Percentiles rank a stretch among this genome's conserved stretches.
Conservation (phyloP, 768 basidiomycete genomes). For the Fistulinella prunicolor region DNA sequence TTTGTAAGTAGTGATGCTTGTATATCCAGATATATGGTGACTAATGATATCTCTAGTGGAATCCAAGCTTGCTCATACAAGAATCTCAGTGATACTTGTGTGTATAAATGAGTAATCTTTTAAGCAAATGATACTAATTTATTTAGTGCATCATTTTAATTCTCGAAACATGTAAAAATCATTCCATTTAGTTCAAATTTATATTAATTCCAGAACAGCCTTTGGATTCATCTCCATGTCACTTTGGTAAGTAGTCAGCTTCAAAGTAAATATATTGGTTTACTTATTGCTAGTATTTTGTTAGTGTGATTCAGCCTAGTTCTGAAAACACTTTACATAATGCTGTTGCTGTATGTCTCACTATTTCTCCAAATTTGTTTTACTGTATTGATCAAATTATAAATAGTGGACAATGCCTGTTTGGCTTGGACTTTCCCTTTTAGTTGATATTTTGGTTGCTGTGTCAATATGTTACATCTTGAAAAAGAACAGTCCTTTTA, state of each 20-base stretch:
- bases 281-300: not conserved
- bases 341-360: not conserved
- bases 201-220: slow-evolving; percentile 10
- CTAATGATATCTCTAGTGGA: slow-evolving; percentile 10
- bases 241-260: slow-evolving; percentile 12
- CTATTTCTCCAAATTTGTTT: not conserved
- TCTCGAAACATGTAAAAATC: slow-evolving; percentile 20
- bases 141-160: slow-evolving; percentile 12
- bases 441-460: slow-evolving; percentile 23
- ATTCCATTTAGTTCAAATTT: not conserved
- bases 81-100: slow-evolving; percentile 17
- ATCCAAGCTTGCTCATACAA: not conserved
- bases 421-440: slow-evolving; percentile 23
- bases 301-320: slow-evolving; percentile 1
- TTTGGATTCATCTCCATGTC: slow-evolving; percentile 14
- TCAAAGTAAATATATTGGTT: not conserved
- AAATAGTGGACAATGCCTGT: slow-evolving; percentile 18
- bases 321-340: not conserved
- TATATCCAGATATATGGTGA: not conserved
- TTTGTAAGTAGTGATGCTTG: slow-evolving; percentile 12
- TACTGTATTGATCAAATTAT: not conserved
- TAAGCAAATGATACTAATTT: not conserved
- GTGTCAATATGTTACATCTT: slow-evolving; percentile 17
- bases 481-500: slow-evolving; percentile 1
- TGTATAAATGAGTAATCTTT: not conserved